Evolutionary conservation across 192 early-diverging fungal genomes (phyloP).

Genomic region (Umbelopsis isabellina): DNA sequence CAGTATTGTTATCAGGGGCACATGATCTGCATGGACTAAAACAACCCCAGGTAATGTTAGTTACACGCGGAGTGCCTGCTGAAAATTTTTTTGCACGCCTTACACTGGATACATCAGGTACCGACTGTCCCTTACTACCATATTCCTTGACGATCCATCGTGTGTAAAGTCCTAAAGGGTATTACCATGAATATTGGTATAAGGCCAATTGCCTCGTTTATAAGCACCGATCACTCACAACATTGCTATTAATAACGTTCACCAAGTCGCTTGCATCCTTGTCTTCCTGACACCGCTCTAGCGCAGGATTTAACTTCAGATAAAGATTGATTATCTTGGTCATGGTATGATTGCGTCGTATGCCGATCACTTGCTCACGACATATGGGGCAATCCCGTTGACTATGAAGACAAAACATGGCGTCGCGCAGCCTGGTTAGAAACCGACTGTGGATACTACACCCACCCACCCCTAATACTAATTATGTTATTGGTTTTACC

Average conservation of each 20-base stretch:
- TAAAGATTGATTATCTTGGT: slow-evolving; percentile 11
- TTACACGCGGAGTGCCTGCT: neutral
- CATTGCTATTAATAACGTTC: neutral
- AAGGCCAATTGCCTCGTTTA: neutral
- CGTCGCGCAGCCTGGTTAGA: neutral
- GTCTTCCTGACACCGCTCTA: neutral
- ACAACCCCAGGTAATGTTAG: too few species aligned
- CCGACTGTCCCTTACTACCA: neutral
- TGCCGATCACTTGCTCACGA: neutral
- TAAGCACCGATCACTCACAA: neutral
- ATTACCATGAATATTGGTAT: neutral
- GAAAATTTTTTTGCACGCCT: neutral
- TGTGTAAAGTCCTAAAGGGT: neutral
- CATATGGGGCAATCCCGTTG: slow-evolving; percentile 18
- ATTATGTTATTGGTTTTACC: neutral
- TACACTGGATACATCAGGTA: slow-evolving; percentile 15
- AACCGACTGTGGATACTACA: neutral
- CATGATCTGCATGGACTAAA: slow-evolving; percentile 10
- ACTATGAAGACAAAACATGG: neutral
- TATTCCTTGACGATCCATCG: neutral
- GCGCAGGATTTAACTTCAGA: neutral
- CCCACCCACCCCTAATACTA: too few species aligned
- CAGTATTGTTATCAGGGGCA: neutral
- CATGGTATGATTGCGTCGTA: slow-evolving; percentile 11
- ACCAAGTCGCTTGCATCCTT: neutral